phyloP scores from a whole-genome alignment of 2,329 filamentous ascomycete genomes.

The Juglanconis sp. region DNA sequence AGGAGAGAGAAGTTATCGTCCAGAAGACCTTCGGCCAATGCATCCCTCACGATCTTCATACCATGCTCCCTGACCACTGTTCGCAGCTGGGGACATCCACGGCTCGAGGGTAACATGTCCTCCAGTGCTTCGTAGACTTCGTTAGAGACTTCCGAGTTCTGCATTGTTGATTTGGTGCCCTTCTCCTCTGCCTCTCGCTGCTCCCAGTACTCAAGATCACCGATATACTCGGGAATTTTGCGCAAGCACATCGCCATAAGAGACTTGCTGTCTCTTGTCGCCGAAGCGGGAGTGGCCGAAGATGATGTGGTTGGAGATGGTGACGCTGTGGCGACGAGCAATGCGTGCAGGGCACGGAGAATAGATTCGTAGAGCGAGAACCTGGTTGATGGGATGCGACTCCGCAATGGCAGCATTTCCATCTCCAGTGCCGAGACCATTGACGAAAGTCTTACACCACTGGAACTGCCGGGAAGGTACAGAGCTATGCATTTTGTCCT shows the following conservation, averaged over 20 bases:
- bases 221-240: slow-evolving; percentile 45
- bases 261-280: slow-evolving; percentile 28
- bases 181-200: slow-evolving; percentile 34
- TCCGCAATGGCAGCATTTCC: slow-evolving; percentile 33
- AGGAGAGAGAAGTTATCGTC: slow-evolving; percentile 36
- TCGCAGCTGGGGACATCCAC: slow-evolving; percentile 45
- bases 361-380: slow-evolving; percentile 43
- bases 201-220: slow-evolving; percentile 42
- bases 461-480: slow-evolving; percentile 18
- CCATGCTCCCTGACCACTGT: slow-evolving; percentile 45
- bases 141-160: slow-evolving; percentile 37
- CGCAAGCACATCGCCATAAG: slow-evolving; percentile 48
- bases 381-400: slow-evolving; percentile 25
- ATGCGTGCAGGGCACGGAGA: slow-evolving; percentile 40
- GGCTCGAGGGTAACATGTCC: slow-evolving; percentile 33
- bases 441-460: not conserved
- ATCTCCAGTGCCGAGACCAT: slow-evolving; percentile 26
- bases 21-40: slow-evolving; percentile 40
- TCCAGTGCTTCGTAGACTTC: slow-evolving; percentile 50
- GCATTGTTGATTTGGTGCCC: slow-evolving; percentile 32
- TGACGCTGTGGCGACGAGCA: slow-evolving; percentile 39
- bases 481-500: not conserved
- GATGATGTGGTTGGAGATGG: not conserved
- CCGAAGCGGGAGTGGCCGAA: not conserved
- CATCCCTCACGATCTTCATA: slow-evolving; percentile 39